These are phyloP conservation scores for Aphanoascus verrucosus DNA, from an alignment of 2,329 filamentous ascomycete genomes.

Conservation along the genomic window DNA sequence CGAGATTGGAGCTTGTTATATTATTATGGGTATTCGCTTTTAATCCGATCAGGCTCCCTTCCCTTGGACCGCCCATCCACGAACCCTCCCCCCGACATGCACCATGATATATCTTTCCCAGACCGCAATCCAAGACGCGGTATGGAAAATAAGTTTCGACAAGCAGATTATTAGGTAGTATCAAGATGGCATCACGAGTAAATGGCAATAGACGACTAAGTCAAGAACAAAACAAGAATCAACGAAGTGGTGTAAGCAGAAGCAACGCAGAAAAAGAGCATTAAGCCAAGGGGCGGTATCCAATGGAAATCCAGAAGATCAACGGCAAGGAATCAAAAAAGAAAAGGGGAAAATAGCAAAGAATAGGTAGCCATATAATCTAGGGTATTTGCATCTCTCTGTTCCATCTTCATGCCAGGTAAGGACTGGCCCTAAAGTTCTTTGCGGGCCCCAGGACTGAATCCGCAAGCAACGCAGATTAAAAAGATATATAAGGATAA, in stretches of 20 bases:
- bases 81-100: constrained; percentile 9
- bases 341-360: not conserved
- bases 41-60: constrained; percentile 16
- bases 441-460: not conserved
- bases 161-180: constrained; percentile 3
- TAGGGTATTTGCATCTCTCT: constrained; percentile 3
- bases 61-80: constrained; percentile 16
- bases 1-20: constrained; percentile 3
- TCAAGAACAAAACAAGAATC: not conserved
- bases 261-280: not conserved
- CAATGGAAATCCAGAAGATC: constrained; percentile 1
- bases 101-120: constrained; percentile 8
- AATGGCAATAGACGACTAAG: not conserved
- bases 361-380: constrained; percentile 1
- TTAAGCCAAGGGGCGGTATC: not conserved
- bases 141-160: not conserved
- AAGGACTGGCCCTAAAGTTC: not conserved
- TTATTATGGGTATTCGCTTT: constrained; percentile 10
- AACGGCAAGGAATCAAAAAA: not conserved
- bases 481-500: constrained; percentile 9
- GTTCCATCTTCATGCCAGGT: not conserved
- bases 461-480: constrained; percentile 1
- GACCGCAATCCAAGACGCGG: constrained; percentile 1
- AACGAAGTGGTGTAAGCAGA: not conserved
- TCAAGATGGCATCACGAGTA: constrained; percentile 9